A percentile compares a stretch with the other conserved stretches of the same genome.
Conservation (phyloP, 176 grass and related monocot species). For the Avena sativa region DNA sequence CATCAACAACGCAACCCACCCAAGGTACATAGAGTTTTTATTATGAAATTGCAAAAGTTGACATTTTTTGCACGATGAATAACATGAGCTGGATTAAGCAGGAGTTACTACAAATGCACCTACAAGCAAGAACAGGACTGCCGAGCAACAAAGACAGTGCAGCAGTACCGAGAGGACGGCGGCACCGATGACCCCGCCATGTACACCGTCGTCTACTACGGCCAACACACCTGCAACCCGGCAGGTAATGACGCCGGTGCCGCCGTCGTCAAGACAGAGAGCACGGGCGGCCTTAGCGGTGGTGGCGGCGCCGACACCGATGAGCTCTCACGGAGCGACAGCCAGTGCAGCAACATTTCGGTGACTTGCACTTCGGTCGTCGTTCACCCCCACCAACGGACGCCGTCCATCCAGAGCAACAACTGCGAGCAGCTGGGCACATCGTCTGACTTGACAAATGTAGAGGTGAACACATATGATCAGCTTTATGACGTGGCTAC, state of each 20-base stretch:
- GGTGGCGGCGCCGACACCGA: not conserved
- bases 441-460: not conserved
- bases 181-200: not conserved
- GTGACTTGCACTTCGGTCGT: constrained; percentile 18
- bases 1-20: constrained; percentile 48
- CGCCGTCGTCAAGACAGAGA: not conserved
- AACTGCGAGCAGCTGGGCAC: constrained; percentile 25
- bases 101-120: constrained; percentile 48
- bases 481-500: not conserved
- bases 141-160: constrained; percentile 43
- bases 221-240: constrained; percentile 51
- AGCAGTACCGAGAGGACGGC: constrained; percentile 1
- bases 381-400: not conserved
- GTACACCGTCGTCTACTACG: constrained; percentile 46
- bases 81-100: not conserved
- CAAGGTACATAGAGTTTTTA: constrained; percentile 26
- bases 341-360: constrained; percentile 17
- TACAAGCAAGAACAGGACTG: constrained; percentile 46
- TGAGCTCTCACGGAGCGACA: not conserved
- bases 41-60: not conserved
- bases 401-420: constrained; percentile 5
- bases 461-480: constrained; percentile 8
- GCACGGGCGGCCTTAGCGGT: not conserved
- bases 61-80: not conserved
- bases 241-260: not conserved